Base-by-base conservation (phyloP, 768 basidiomycete species). In the Cubamyces lactineus region DNA sequence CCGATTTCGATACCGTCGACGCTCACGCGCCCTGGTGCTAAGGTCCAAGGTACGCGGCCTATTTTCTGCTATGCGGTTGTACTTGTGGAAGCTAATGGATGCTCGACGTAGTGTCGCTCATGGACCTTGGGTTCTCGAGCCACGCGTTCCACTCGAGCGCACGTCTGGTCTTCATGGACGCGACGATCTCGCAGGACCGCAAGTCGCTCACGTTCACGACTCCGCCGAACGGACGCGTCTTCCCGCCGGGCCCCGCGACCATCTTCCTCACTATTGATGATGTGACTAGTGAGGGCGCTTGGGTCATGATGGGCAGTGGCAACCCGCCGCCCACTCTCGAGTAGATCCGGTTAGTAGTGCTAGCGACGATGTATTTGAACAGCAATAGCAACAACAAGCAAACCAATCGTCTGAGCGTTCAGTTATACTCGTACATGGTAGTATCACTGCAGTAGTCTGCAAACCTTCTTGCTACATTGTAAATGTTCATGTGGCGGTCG, bases 231-330 rank as follows among this genome's bases (percentile, higher is more conserved):
- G 79, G 79, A 1, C 76, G 75, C 46, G 71, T 92, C 17, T 92
- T 91, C 64, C 89, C 92, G 12, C 92, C 92, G 50, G 92, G 92
- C 4, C 91, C 92, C 0, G 92, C 83, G 13, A 92, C 86, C 83
- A 62, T 94, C 13, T 88, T 82, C 67, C 67, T 92, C 21, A 76
- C 92, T 28, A 81, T 81, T 4, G 77, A 85, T 59, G 88, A 80
- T 23, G 75, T 89, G 6, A 86, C 91, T 1, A 90, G 89, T 66
- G 74, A 75, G 49, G 89, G 86, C 1, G 72, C 76, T 62, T 84
- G 82, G 71, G 75, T 90, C 2, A 86, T 92, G 82, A 74, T 93
- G 34, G 92, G 92, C 5, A 79, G 82, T 65, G 91, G 91, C 15
- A 69, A 73, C 56, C 77, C 78, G 16, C 91, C 91, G 15, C 77